A percentile compares a stretch with the other conserved stretches of the same genome.
These are phyloP conservation scores for Echinosophora koreensis DNA, from an alignment of 306 rosid genomes.

Conservation along the genomic window DNA sequence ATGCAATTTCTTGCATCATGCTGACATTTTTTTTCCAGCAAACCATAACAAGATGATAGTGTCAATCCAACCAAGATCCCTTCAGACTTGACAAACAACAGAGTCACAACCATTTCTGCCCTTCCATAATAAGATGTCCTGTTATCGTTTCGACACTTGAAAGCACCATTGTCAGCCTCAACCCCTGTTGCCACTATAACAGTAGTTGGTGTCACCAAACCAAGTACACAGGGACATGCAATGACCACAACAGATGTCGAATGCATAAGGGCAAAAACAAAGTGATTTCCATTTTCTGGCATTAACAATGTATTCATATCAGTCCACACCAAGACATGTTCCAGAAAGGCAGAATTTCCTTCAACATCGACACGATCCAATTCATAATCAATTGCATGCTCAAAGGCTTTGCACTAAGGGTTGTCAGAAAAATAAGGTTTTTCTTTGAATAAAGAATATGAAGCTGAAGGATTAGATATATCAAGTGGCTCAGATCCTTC, in stretches of 20 bases:
- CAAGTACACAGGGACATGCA: constrained; percentile 99
- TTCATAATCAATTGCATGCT: constrained; percentile 85
- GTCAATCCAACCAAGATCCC: too few relatives aligned
- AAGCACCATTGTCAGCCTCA: constrained; percentile 94
- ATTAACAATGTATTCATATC: constrained; percentile 89
- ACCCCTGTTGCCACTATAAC: constrained; percentile 99
- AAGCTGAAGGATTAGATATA: constrained; percentile 36
- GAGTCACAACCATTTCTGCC: too few relatives aligned
- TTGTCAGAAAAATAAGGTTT: constrained; percentile 72
- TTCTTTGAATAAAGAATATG: constrained; percentile 69
- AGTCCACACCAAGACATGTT: constrained; percentile 97
- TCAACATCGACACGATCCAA: constrained; percentile 68
- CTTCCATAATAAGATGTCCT: too few relatives aligned
- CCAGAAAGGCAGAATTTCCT: constrained; percentile 93
- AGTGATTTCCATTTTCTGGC: constrained; percentile 84
- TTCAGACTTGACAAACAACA: too few relatives aligned
- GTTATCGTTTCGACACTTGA: constrained; percentile 7
- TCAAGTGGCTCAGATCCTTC: too few relatives aligned
- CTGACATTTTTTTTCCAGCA: too few relatives aligned
- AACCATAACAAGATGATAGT: too few relatives aligned
- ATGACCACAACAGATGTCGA: constrained; percentile 94
- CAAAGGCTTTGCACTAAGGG: constrained; percentile 88
- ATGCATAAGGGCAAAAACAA: constrained; percentile 98
- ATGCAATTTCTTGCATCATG: too few relatives aligned
- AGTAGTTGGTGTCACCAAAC: constrained; percentile 99